A percentile compares a stretch with the other conserved stretches of the same genome.
Conservation (phyloP, 495 filamentous ascomycete species). For the Parathielavia appendiculata region DNA sequence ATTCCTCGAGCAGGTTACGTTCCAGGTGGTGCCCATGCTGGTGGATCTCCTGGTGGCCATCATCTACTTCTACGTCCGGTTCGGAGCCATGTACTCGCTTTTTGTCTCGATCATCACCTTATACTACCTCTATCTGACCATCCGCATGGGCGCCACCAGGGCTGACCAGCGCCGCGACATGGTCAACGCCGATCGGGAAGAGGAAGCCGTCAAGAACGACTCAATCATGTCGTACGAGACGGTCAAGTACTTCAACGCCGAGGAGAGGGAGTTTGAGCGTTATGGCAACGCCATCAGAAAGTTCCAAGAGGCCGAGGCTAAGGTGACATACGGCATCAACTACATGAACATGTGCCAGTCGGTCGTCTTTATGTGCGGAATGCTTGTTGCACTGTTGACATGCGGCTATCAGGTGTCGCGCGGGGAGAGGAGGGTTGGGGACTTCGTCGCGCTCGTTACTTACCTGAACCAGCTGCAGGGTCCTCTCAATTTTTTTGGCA, state of each 20-base stretch:
- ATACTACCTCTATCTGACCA: slow-evolving; percentile 89
- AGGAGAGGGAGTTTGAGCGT: slow-evolving; percentile 84
- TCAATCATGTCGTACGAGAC: slow-evolving; percentile 98
- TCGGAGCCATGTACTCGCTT: slow-evolving; percentile 88
- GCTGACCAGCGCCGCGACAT: slow-evolving; percentile 85
- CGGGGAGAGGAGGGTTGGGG: slow-evolving; percentile 62
- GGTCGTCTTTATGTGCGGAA: slow-evolving; percentile 84
- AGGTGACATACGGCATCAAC: slow-evolving; percentile 80
- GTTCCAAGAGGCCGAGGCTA: slow-evolving; percentile 83
- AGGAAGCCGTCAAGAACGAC: slow-evolving; percentile 97
- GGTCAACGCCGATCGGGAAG: slow-evolving; percentile 88
- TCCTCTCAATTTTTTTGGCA: slow-evolving; percentile 95
- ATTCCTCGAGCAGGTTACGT: slow-evolving; percentile 92
- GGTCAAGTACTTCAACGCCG: slow-evolving; percentile 98
- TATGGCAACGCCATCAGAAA: slow-evolving; percentile 73
- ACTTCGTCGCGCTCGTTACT: slow-evolving; percentile 74
- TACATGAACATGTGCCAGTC: slow-evolving; percentile 94
- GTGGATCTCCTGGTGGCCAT: slow-evolving; percentile 85
- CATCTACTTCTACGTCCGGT: slow-evolving; percentile 71
- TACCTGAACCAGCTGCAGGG: slow-evolving; percentile 92
- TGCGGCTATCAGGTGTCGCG: slow-evolving; percentile 82
- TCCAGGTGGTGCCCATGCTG: slow-evolving; percentile 91
- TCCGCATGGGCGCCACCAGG: slow-evolving; percentile 91
- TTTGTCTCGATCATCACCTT: slow-evolving; percentile 90
- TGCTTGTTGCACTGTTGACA: slow-evolving; percentile 62